Percentiles rank a stretch among this genome's conserved stretches.
These are phyloP conservation scores for Ambrosiella cleistominuta DNA, from an alignment of 2,329 filamentous ascomycete species.

Conservation along the genomic window DNA sequence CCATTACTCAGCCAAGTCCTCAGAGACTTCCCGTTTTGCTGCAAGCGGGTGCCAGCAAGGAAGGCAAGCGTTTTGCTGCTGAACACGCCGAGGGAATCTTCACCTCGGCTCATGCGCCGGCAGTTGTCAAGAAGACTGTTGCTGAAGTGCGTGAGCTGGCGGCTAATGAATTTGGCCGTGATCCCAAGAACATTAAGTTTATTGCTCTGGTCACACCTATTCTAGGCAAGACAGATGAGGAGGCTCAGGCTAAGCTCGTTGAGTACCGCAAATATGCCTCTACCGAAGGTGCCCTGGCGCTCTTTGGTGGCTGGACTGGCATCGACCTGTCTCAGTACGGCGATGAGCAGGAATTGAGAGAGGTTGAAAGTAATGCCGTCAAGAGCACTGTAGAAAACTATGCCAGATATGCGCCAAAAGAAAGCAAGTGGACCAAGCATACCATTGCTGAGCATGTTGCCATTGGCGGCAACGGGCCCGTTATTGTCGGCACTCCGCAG, in stretches of 20 bases:
- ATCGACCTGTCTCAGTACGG: constrained; percentile 37
- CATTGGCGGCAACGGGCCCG: constrained; percentile 45
- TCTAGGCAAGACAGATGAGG: constrained; percentile 45
- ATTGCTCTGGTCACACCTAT: constrained; percentile 49
- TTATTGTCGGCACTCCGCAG: constrained; percentile 44
- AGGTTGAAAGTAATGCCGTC: constrained; percentile 46
- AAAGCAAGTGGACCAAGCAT: constrained; percentile 54
- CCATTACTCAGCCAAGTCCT: constrained; percentile 47
- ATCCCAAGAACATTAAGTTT: constrained; percentile 46
- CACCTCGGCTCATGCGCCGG: constrained; percentile 45
- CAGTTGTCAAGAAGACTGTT: constrained; percentile 42
- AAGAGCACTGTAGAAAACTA: constrained; percentile 36
- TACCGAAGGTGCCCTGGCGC: constrained; percentile 44
- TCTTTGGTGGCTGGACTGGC: constrained; percentile 61
- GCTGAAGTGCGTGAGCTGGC: constrained; percentile 40
- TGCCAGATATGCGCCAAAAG: constrained; percentile 37
- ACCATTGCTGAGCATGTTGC: constrained; percentile 51
- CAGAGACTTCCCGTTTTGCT: constrained; percentile 53
- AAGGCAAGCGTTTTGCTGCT: constrained; percentile 49
- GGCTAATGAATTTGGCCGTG: constrained; percentile 32
- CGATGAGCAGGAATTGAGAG: constrained; percentile 46
- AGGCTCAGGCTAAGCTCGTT: constrained; percentile 44
- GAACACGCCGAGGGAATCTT: constrained; percentile 58
- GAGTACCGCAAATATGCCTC: constrained; percentile 44
- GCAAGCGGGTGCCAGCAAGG: constrained; percentile 50